Percentiles rank a stretch among this genome's conserved stretches.
Evolutionary conservation across 352 stramenopile species (phyloP).

Genomic region (Globisporangium irregulare): DNA sequence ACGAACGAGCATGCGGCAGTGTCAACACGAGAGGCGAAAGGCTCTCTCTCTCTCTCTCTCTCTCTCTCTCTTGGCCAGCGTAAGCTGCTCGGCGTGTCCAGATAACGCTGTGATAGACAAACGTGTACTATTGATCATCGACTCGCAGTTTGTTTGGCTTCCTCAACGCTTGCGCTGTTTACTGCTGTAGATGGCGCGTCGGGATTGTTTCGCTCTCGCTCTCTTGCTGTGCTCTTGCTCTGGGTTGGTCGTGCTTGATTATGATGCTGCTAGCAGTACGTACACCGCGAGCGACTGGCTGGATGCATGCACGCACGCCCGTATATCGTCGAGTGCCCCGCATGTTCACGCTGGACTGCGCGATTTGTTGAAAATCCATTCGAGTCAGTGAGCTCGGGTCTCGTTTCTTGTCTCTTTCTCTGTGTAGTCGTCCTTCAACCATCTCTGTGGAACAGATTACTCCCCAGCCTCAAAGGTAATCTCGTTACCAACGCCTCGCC

Average conservation of each 20-base stretch:
- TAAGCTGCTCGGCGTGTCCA: not conserved
- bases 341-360: not conserved
- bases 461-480: not conserved
- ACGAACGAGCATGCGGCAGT: not conserved
- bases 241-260: not conserved
- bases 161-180: not conserved
- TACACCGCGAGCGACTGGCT: not conserved
- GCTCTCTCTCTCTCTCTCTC: not conserved
- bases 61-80: not conserved
- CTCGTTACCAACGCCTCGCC: slow-evolving; percentile 7
- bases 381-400: not conserved
- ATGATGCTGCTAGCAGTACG: not conserved
- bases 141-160: not conserved
- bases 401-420: not conserved
- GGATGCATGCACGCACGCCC: not conserved
- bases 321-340: too few species aligned
- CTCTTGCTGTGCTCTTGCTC: not conserved
- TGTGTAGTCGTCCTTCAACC: not conserved
- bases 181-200: not conserved
- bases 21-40: too few species aligned
- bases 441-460: not conserved
- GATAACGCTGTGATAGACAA: not conserved
- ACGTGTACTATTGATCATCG: not conserved
- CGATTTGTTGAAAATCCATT: not conserved
- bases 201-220: not conserved